Conservation (phyloP, 306 rosid genomes). For the Medicago truncatula region DNA sequence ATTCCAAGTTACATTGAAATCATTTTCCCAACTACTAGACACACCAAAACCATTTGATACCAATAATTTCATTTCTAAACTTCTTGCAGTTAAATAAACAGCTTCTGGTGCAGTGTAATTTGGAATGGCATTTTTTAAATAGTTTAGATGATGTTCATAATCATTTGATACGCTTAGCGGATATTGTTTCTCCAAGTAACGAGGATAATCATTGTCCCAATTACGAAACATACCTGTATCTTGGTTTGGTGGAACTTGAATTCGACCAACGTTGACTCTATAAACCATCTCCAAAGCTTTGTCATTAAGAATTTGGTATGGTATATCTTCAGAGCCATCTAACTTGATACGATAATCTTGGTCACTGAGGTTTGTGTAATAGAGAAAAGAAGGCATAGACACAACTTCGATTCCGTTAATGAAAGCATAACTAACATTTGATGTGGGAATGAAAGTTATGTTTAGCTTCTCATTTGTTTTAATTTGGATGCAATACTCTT, state of each 20-base stretch:
- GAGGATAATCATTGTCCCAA: neutral
- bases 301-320: neutral
- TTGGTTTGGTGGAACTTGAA: neutral
- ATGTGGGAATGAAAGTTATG: no score
- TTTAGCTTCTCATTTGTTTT: no score
- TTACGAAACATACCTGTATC: no score
- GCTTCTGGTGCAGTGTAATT: neutral
- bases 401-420: neutral
- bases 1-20: neutral
- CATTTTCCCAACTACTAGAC: neutral
- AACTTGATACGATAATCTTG: neutral
- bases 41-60: no score
- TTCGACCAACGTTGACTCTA: slow-evolving; percentile 9
- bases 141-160: rapidly evolving
- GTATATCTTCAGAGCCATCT: rapidly evolving
- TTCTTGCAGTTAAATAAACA: neutral
- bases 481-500: no score
- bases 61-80: neutral
- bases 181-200: no score
- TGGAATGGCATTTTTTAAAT: neutral
- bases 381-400: neutral
- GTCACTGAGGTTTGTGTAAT: no score
- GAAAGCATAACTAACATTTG: neutral
- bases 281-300: slow-evolving; percentile 13
- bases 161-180: neutral